Percentiles rank a stretch among this genome's conserved stretches.
These are phyloP conservation scores for Mortierella sp. DNA, from an alignment of 371 early-diverging fungal species.

Conservation along the genomic window DNA sequence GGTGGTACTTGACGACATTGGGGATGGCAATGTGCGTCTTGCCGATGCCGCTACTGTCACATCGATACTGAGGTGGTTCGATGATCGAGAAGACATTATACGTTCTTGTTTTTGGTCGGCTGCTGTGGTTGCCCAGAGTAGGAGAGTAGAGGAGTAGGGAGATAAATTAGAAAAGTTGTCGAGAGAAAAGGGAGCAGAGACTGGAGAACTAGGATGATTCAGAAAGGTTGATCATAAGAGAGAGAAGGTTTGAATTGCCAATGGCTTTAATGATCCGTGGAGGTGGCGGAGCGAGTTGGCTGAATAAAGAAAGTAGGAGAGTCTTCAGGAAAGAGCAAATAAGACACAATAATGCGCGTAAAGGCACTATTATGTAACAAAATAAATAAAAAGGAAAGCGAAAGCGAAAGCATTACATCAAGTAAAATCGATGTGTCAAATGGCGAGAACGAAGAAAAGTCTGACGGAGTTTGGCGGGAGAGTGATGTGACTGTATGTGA, in stretches of 20 bases:
- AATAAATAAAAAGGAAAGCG: background rate
- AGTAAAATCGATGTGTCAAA: background rate
- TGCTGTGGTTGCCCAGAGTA: background rate
- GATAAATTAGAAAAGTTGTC: background rate
- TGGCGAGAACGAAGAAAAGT: background rate
- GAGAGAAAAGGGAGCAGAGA: too few species aligned
- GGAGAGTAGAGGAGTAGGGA: background rate
- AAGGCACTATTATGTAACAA: background rate
- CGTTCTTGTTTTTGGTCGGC: background rate
- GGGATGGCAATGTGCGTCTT: slow-evolving; percentile 35
- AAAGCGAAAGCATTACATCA: background rate
- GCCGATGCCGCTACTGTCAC: slow-evolving; percentile 18
- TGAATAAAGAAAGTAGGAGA: background rate
- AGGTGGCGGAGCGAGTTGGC: too few species aligned
- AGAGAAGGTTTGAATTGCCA: background rate
- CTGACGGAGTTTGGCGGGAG: background rate
- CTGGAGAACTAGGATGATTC: too few species aligned
- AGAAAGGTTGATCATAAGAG: background rate
- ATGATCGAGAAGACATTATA: slow-evolving; percentile 18
- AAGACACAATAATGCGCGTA: background rate
- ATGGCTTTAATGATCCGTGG: background rate
- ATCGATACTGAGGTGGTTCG: slow-evolving; percentile 40
- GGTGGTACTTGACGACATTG: slow-evolving; percentile 39
- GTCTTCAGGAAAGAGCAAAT: background rate
- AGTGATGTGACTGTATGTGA: background rate